A percentile compares a stretch with the other conserved stretches of the same genome.
phyloP scores from a whole-genome alignment of 345 rosid species.

The Citropsis articulata region DNA sequence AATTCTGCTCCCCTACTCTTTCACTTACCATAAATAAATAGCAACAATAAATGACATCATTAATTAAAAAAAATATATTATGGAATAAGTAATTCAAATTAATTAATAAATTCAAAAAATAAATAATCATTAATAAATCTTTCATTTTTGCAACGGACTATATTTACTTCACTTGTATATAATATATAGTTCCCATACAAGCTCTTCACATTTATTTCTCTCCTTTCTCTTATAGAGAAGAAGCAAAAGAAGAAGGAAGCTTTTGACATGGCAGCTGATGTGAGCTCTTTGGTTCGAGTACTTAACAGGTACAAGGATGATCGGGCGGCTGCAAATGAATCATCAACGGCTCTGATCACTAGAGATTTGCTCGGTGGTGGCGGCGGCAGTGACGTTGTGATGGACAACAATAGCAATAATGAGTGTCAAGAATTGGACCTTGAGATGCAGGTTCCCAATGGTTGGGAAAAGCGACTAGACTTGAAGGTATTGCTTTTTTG shows the following conservation, averaged over 20 bases:
- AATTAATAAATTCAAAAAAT: background rate
- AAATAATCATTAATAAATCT: conserved; percentile 2
- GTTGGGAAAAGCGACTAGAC: conserved; percentile 92
- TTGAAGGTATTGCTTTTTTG: conserved; percentile 49
- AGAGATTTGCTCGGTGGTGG: conserved; percentile 66
- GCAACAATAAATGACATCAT: conserved; percentile 20
- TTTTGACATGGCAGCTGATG: conserved; percentile 58
- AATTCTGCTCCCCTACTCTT: background rate
- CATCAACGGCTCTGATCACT: conserved; percentile 51
- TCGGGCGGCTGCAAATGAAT: conserved; percentile 31
- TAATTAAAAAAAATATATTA: background rate
- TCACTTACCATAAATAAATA: conserved; percentile 18
- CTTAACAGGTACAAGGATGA: conserved; percentile 45
- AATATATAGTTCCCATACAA: background rate
- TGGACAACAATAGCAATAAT: conserved; percentile 11
- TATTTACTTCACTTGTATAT: conserved; percentile 8
- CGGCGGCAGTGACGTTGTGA: conserved; percentile 12
- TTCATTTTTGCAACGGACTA: conserved; percentile 6
- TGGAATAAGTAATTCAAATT: background rate
- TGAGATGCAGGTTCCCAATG: conserved; percentile 77
- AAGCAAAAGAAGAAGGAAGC: background rate
- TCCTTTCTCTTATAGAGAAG: conserved; percentile 9
- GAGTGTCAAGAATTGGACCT: conserved; percentile 80
- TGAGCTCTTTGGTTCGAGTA: conserved; percentile 44
- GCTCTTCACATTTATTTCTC: background rate